A percentile compares a stretch with the other conserved stretches of the same genome.
Conservation (phyloP, 768 basidiomycete genomes). For the Psilocybe tampanensis region DNA sequence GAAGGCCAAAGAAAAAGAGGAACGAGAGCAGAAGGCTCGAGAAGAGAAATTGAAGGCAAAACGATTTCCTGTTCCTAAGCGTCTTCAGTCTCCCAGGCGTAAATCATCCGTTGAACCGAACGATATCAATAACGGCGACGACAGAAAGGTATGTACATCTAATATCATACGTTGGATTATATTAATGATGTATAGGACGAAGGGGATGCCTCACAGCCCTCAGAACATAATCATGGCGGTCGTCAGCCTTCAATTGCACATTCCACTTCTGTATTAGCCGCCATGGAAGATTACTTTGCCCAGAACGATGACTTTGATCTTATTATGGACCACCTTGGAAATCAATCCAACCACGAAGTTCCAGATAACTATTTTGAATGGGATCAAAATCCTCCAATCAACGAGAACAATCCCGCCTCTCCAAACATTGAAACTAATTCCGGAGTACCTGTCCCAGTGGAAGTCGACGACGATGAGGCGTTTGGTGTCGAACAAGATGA, state of each 20-base stretch:
- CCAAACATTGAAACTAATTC: background rate
- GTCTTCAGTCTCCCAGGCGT: slow-evolving; percentile 1
- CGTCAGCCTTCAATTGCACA: background rate
- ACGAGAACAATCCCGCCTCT: background rate
- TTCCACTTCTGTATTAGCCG: background rate
- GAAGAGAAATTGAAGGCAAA: slow-evolving; percentile 15
- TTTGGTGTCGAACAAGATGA: background rate
- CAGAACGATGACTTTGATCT: slow-evolving; percentile 12
- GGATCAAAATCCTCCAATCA: background rate
- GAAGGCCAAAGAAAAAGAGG: slow-evolving; percentile 14
- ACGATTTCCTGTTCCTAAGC: slow-evolving; percentile 20
- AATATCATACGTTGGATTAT: too few relatives aligned
- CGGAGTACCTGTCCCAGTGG: background rate
- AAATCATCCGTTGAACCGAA: background rate
- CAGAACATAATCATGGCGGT: background rate
- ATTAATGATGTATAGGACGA: background rate
- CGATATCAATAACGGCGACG: background rate
- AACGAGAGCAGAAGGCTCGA: slow-evolving; percentile 12
- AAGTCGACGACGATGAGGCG: background rate
- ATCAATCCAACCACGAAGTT: background rate
- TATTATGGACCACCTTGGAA: slow-evolving; percentile 4
- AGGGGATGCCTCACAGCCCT: background rate
- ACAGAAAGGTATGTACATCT: background rate
- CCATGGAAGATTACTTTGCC: slow-evolving; percentile 12
- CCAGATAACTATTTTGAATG: background rate